phyloP scores from a whole-genome alignment of 805 yeast species.

The Diddensiella transvaalensis region DNA sequence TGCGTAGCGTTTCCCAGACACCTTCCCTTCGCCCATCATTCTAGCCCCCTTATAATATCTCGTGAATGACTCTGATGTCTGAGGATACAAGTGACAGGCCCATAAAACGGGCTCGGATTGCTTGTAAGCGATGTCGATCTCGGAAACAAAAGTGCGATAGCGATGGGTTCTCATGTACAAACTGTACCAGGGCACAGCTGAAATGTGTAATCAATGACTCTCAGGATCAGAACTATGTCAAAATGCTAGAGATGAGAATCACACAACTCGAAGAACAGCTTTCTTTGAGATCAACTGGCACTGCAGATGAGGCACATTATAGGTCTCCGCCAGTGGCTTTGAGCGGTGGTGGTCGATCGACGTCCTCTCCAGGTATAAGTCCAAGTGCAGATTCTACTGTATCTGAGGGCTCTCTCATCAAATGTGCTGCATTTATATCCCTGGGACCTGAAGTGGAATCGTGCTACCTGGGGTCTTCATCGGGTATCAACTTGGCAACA shows the following conservation, averaged over 20 bases:
- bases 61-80: no score
- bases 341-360: background rate
- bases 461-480: slow-evolving; percentile 11
- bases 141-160: slow-evolving; percentile 12
- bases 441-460: slow-evolving; percentile 12
- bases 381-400: background rate
- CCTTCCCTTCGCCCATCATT: no score
- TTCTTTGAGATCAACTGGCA: background rate
- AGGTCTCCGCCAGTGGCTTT: background rate
- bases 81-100: no score
- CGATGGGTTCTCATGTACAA: slow-evolving; percentile 7
- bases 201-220: slow-evolving; percentile 1
- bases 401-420: slow-evolving; percentile 9
- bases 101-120: slow-evolving; percentile 11
- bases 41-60: no score
- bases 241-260: slow-evolving; percentile 9
- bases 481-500: slow-evolving; percentile 10
- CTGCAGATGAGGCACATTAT: background rate
- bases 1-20: no score
- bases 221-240: slow-evolving; percentile 3
- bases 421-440: slow-evolving; percentile 13
- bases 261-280: slow-evolving; percentile 3
- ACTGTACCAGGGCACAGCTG: slow-evolving; percentile 7
- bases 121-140: slow-evolving; percentile 12
- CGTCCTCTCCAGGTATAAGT: background rate